These are phyloP conservation scores for Dispira parvispora DNA, from an alignment of 192 early-diverging fungal genomes.

Conservation along the genomic window DNA sequence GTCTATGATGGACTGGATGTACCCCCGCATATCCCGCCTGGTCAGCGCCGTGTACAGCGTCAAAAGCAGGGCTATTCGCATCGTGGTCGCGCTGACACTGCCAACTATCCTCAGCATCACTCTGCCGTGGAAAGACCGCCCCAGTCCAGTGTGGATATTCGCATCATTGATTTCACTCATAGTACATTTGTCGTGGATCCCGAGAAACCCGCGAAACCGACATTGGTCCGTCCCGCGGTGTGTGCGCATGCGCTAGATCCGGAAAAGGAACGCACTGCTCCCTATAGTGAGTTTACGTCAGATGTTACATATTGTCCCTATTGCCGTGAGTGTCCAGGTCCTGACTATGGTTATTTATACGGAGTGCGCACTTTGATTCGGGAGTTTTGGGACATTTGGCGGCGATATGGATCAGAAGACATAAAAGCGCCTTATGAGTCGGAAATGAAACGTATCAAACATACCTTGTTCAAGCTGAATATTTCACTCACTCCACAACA, in stretches of 20 bases:
- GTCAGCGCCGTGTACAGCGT: not conserved
- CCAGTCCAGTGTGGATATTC: constrained; percentile 46
- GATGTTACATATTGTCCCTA: constrained; percentile 15
- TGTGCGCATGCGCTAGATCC: constrained; percentile 21
- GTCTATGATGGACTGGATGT: constrained; percentile 71
- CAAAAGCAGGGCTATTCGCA: too few relatives aligned
- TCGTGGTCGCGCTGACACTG: not conserved
- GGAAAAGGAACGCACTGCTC: not conserved
- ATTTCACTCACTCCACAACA: too few relatives aligned
- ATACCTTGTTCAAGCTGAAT: too few relatives aligned
- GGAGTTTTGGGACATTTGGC: constrained; percentile 33
- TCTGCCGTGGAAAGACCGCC: not conserved
- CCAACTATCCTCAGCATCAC: too few relatives aligned
- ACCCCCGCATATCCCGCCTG: constrained; percentile 1
- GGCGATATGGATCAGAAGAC: constrained; percentile 16
- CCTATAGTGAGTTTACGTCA: constrained; percentile 6
- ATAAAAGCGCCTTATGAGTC: not conserved
- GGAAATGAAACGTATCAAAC: not conserved
- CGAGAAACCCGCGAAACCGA: constrained; percentile 25
- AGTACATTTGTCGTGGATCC: constrained; percentile 49
- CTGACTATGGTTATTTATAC: constrained; percentile 31
- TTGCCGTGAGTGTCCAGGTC: constrained; percentile 22
- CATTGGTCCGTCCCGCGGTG: constrained; percentile 22
- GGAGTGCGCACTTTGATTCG: constrained; percentile 30
- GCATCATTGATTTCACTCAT: constrained; percentile 96